Conservation (phyloP, 2,329 filamentous ascomycete species). For the Calonectria leucothoes region DNA sequence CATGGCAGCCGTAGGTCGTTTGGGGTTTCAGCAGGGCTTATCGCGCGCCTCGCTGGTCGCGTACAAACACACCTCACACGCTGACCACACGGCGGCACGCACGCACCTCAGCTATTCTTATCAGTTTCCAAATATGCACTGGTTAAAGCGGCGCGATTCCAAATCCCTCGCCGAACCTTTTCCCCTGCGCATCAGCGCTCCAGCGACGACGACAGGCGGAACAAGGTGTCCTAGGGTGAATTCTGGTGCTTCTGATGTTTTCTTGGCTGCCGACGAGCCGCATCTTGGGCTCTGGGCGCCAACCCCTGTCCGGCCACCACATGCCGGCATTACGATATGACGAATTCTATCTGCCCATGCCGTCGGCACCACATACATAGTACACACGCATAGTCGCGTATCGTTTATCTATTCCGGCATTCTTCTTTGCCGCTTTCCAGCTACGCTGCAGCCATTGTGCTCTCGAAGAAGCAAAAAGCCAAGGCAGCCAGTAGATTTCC, state of each 20-base stretch:
- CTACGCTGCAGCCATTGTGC: not conserved
- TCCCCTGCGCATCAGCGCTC: constrained; percentile 3
- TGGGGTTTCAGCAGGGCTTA: not conserved
- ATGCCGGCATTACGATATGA: constrained; percentile 17
- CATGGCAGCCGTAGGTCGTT: not conserved
- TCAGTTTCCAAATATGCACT: not conserved
- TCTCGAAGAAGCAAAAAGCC: not conserved
- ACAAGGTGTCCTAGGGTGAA: not conserved
- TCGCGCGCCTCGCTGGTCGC: not conserved
- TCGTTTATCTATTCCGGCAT: not conserved
- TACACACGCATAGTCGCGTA: not conserved
- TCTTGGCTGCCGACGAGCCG: constrained; percentile 28
- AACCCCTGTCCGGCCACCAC: constrained; percentile 17
- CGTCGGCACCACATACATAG: not conserved
- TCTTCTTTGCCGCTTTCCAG: not conserved
- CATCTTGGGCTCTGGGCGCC: constrained; percentile 13
- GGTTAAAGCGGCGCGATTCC: constrained; percentile 14
- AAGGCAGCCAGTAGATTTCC: constrained; percentile 1
- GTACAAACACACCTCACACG: not conserved
- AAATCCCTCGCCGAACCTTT: constrained; percentile 1
- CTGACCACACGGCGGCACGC: not conserved
- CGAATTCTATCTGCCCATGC: not conserved
- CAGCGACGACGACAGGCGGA: not conserved
- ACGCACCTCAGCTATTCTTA: not conserved
- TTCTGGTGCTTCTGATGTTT: constrained; percentile 1